Base-by-base conservation (phyloP, 2,329 filamentous ascomycete species). In the Boeremia lycopersici region DNA sequence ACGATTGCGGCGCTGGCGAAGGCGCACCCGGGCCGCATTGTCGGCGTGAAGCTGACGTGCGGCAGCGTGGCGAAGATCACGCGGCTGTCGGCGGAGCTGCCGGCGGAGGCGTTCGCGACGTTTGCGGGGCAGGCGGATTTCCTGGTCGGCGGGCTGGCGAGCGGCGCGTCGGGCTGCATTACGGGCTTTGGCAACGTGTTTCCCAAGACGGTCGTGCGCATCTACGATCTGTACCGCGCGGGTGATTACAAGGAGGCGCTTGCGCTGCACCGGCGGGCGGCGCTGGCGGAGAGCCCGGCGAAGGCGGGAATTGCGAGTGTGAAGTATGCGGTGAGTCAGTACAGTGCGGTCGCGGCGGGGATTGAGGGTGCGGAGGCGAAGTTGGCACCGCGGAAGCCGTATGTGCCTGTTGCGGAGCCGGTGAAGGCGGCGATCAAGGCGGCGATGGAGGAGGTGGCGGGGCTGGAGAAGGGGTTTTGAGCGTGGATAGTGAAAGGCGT, bases 81-180 rank as follows among this genome's bases (percentile, higher is more conserved):
- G 4, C 80, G 88, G 8, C 80, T 91, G 4, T 78, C 81, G 0
- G 79, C 81, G 2, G 73, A 75, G 23, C 75, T 82, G 54, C 72
- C 80, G 0, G 72, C 81, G 0, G 78, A 82, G 2, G 72, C 80
- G 10, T 92, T 92, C 67, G 83, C 87, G 1, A 83, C 86, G 0
- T 91, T 85, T 64, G 88, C 87, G 0, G 89, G 89, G 0, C 88
- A 91, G 75, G 85, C 84, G 2, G 89, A 92, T 66, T 91, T 89
- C 70, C 73, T 91, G 35, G 75, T 86, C 26, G 82, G 79, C 1
- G 83, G 82, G 0, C 61, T 86, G 12, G 77, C 78, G 2, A 77
- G 79, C 3, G 84, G 84, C 1, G 79, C 77, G 17, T 78, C 80
- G 0, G 84, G 84, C 0, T 84, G 81, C 57, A 83, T 86, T 45